phyloP scores from a whole-genome alignment of 257 asterid species.

The Solanum dulcamara region DNA sequence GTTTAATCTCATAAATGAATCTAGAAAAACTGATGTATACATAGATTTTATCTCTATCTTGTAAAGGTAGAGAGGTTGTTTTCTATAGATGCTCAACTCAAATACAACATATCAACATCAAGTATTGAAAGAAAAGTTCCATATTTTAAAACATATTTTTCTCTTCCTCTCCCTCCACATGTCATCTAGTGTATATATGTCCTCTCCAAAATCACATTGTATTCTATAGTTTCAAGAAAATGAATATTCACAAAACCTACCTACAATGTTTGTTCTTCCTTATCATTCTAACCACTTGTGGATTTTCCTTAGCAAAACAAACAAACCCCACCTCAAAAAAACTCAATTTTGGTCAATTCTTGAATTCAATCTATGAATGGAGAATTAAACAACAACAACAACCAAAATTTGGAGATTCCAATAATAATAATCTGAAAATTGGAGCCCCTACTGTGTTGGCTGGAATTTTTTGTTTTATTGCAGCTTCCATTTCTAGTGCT shows the following conservation, averaged over 20 bases:
- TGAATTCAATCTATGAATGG: conserved; percentile 23
- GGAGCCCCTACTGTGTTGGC: conserved; percentile 19
- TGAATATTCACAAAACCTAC: neutral
- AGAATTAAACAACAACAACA: neutral
- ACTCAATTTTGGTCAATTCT: neutral
- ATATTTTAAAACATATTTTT: neutral
- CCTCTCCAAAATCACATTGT: neutral
- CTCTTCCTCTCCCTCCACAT: neutral
- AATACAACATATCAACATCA: no score
- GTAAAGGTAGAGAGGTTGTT: no score
- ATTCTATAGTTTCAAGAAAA: neutral
- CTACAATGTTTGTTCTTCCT: conserved; percentile 9
- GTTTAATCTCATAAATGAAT: no score
- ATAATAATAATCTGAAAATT: neutral
- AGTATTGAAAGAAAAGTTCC: neutral
- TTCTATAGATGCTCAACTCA: no score
- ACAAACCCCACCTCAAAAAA: neutral
- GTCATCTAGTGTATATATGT: neutral
- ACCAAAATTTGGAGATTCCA: neutral
- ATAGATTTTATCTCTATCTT: no score
- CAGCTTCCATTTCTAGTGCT: conserved; percentile 71
- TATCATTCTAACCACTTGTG: conserved; percentile 5
- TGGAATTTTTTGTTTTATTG: conserved; percentile 39
- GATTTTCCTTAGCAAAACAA: conserved; percentile 22
- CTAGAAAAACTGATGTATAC: no score